Evolutionary conservation across 768 basidiomycete genomes (phyloP), one percentile per base, ranked within the genome.

Genomic region (Leucocoprinus birnbaumii): DNA sequence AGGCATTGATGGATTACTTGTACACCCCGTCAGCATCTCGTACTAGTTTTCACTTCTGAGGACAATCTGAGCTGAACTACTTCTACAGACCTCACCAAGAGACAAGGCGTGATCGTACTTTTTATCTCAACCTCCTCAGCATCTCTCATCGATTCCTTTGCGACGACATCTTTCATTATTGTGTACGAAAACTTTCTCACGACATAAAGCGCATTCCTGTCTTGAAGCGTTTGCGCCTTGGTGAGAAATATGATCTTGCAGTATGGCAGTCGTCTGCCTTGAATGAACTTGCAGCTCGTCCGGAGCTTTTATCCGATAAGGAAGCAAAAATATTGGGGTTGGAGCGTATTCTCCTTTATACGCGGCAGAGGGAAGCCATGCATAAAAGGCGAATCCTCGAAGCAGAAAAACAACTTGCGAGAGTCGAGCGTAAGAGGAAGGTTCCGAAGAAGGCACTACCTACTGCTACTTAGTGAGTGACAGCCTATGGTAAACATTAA

Each of bases 251-350:
- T 54, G 64, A 70, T 47, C 66, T 79, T 21, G 63, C 62, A 13
- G 60, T 66, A 38, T 80, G 77, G 77, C 65, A 73, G 19, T 53
- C 61, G 7, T 66, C 71, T 0, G 72, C 77, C 16, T 76, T 74
- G 57, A 62, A 62, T 27, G 66, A 65, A 14, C 59, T 79, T 7
- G 73, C 73, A 57, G 51, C 61, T 51, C 66, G 77, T 8, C 37
- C 48, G 0, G 59, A 69, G 14, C 65, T 73, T 19, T 65, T 80
- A 25, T 63, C 62, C 16, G 62, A 66, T 19, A 51, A 58, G 3
- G 65, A 68, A 45, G 63, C 60, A 58, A 65, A 53, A 72, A 71
- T 60, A 66, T 63, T 61, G 61, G 71, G 61, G 16, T 31, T 47
- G 25, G 24, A 43, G n/a, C 45, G 45, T 9, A 40, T 51, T 27